Evolutionary conservation across 2,329 filamentous ascomycete genomes (phyloP).

Genomic region (Talaromyces islandicus): DNA sequence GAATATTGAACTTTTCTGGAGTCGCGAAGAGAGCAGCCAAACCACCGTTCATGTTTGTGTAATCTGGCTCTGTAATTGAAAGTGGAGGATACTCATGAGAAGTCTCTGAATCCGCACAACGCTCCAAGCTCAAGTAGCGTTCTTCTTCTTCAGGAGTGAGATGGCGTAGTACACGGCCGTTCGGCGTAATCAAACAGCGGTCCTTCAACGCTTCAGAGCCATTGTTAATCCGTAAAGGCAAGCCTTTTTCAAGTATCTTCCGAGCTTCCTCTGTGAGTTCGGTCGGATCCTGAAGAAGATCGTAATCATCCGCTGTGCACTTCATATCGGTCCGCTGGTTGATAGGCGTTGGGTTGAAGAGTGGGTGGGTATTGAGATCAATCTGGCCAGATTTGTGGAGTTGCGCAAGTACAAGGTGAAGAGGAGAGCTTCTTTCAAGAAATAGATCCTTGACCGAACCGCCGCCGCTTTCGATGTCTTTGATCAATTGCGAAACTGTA

Average conservation of each 20-base stretch:
- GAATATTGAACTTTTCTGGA: conserved; percentile 40
- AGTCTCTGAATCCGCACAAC: conserved; percentile 22
- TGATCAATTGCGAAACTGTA: conserved; percentile 33
- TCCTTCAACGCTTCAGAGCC: conserved; percentile 32
- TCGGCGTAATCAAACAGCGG: conserved; percentile 40
- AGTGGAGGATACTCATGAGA: conserved; percentile 34
- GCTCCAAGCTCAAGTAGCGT: conserved; percentile 40
- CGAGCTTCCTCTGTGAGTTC: conserved; percentile 39
- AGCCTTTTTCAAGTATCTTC: conserved; percentile 35
- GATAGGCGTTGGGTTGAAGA: conserved; percentile 37
- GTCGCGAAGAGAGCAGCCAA: conserved; percentile 40
- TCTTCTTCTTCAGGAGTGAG: conserved; percentile 41
- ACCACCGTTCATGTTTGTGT: conserved; percentile 39
- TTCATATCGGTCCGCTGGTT: conserved; percentile 39
- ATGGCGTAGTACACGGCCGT: conserved; percentile 40
- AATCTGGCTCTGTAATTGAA: conserved; percentile 32
- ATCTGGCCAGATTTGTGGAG: conserved; percentile 32
- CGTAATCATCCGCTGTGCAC: conserved; percentile 34
- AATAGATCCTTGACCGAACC: conserved; percentile 35
- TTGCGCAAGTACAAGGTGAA: conserved; percentile 33
- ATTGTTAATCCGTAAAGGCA: conserved; percentile 34
- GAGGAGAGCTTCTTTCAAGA: conserved; percentile 30
- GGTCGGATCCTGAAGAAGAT: conserved; percentile 31
- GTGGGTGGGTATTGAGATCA: conserved; percentile 32
- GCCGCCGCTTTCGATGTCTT: conserved; percentile 31